Conservation (phyloP, 2,329 filamentous ascomycete genomes). For the Cylindrodendrum hubeiense region DNA sequence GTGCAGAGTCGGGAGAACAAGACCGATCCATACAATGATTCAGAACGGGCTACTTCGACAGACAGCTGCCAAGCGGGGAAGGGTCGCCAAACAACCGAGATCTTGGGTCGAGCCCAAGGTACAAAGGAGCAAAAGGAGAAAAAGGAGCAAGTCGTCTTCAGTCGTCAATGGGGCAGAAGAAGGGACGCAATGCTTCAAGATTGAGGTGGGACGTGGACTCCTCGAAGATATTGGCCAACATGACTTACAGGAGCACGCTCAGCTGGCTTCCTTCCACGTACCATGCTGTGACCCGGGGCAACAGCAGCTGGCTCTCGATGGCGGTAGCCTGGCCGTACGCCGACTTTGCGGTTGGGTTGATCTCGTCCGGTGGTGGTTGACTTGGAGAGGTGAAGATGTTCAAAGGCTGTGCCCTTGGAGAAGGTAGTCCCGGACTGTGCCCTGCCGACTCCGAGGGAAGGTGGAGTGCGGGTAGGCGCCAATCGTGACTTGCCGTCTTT, state of each 20-base stretch:
- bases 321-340: not conserved
- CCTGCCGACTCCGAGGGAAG: constrained; percentile 15
- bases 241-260: constrained; percentile 33
- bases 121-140: constrained; percentile 44
- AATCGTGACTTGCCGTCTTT: not conserved
- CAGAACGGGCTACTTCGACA: constrained; percentile 7
- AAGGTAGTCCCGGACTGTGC: constrained; percentile 5
- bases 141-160: constrained; percentile 39
- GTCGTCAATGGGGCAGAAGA: constrained; percentile 25
- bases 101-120: constrained; percentile 29
- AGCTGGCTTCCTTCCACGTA: constrained; percentile 36
- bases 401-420: not conserved
- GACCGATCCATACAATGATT: constrained; percentile 11
- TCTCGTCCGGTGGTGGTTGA: not conserved
- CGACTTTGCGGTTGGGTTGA: not conserved
- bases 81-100: constrained; percentile 40
- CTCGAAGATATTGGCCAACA: not conserved
- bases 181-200: constrained; percentile 40
- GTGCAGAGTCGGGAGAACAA: not conserved
- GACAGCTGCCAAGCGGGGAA: constrained; percentile 39
- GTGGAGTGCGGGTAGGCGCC: not conserved
- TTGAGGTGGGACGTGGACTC: constrained; percentile 22
- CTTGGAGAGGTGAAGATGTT: not conserved
- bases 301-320: not conserved
- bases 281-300: constrained; percentile 29